Base-by-base conservation (phyloP, 2,329 filamentous ascomycete genomes). In the Fusarium buharicum region DNA sequence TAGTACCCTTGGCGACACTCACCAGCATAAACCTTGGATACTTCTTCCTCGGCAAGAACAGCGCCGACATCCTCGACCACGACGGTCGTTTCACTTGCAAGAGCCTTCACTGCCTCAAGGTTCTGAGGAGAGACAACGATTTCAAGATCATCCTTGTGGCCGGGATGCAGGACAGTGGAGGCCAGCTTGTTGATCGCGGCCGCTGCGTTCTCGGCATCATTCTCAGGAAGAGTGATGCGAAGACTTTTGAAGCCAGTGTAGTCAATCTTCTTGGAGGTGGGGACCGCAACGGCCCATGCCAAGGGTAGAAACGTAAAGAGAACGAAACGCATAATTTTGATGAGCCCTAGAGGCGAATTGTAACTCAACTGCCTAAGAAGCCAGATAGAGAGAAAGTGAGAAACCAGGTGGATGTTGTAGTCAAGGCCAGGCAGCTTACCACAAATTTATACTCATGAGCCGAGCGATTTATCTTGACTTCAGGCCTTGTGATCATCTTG, bases 231-330 rank as follows among this genome's bases (percentile, higher is more conserved):
- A 27, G 61, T 64, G 38, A 64, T 22, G 12, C 61, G 60, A n/a
- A 64, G 55, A 28, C 60, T 60, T 34, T 64, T 64, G 55, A 64
- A 64, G 20, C 61, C 61, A n/a, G 30, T 64, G 39, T 64, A 64
- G 60, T 64, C 60, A 6, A 64, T 27, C 47, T 64, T 64, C 39
- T 64, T 64, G 37, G 61, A 64, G 44, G 45, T 57, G 0, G 59
- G 61, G 1, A 64, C 61, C 20, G 61, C 50, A 3, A 60, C 31
- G 41, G 55, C 60, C 14, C 46, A 2, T 22, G 60, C 55, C 47
- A 61, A 28, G 27, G 61, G 55, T 14, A 64, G 28, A 9, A 64
- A 55, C 4, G 61, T 44, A 17, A 63, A 33, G 6, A 64, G 22
- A 41, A 48, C 27, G 34, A 38, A 41, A 27, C 47, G 46, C 61